A percentile compares a stretch with the other conserved stretches of the same genome.
These are phyloP conservation scores for Excoecaria agallocha DNA, from an alignment of 345 rosid species.

Conservation along the genomic window DNA sequence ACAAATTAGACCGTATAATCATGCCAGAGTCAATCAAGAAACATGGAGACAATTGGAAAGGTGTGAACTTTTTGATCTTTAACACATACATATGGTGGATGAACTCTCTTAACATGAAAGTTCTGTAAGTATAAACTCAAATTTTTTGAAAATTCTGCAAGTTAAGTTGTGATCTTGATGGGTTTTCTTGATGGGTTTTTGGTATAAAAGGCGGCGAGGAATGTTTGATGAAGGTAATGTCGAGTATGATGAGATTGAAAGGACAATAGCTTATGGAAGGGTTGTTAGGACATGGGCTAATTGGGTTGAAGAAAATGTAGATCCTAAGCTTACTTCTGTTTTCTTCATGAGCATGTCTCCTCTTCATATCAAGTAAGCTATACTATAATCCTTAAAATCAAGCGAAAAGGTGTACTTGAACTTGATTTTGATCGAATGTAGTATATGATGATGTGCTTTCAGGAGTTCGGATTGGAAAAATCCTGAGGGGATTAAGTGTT, in stretches of 20 bases:
- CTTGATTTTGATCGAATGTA: neutral
- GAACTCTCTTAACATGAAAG: slow-evolving; percentile 43
- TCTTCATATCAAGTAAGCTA: slow-evolving; percentile 27
- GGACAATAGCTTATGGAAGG: slow-evolving; percentile 25
- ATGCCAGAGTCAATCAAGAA: slow-evolving; percentile 54
- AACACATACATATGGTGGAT: slow-evolving; percentile 73
- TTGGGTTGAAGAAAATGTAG: slow-evolving; percentile 24
- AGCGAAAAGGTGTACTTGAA: neutral
- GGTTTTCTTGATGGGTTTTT: neutral
- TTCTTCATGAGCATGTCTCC: slow-evolving; percentile 33
- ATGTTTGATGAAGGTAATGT: slow-evolving; percentile 8
- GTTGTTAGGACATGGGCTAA: slow-evolving; percentile 25
- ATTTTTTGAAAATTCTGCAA: neutral
- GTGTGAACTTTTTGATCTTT: slow-evolving; percentile 49
- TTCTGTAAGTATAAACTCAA: slow-evolving; percentile 40
- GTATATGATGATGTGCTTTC: neutral
- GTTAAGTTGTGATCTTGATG: neutral
- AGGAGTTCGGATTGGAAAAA: slow-evolving; percentile 30
- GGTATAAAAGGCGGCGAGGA: slow-evolving; percentile 17
- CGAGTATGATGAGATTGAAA: slow-evolving; percentile 24
- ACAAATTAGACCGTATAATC: slow-evolving; percentile 39
- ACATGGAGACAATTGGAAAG: slow-evolving; percentile 57
- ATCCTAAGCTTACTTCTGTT: slow-evolving; percentile 23
- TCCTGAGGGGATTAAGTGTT: slow-evolving; percentile 22
- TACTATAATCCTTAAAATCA: neutral